Conservation (phyloP, 1,284 basidiomycete species). For the Fistulinella cinereoalba region DNA sequence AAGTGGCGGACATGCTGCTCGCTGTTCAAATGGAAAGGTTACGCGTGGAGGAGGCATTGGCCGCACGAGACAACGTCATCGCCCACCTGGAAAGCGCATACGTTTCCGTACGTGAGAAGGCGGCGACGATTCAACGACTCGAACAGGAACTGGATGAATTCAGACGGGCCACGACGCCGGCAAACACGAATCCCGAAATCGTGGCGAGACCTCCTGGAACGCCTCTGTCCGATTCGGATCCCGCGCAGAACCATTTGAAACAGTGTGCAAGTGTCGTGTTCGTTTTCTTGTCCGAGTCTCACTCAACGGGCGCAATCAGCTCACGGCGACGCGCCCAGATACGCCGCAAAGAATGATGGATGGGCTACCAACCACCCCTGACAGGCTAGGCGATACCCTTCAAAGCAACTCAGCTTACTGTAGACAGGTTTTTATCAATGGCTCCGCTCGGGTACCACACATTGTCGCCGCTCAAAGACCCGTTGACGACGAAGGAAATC, state of each 20-base stretch:
- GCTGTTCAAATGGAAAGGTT: slow-evolving; percentile 55
- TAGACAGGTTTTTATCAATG: slow-evolving; percentile 13
- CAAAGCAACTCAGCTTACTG: slow-evolving; percentile 31
- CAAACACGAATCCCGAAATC: slow-evolving; percentile 10
- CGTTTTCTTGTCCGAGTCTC: neutral
- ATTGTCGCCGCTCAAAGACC: neutral
- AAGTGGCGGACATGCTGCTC: slow-evolving; percentile 47
- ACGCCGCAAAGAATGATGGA: neutral
- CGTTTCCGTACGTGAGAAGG: slow-evolving; percentile 58
- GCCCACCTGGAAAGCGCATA: slow-evolving; percentile 60
- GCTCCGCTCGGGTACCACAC: slow-evolving; percentile 2
- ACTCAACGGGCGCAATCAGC: neutral
- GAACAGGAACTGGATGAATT: slow-evolving; percentile 40
- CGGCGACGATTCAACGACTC: slow-evolving; percentile 47
- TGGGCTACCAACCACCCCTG: slow-evolving; percentile 20
- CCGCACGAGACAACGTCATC: slow-evolving; percentile 63
- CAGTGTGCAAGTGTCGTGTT: slow-evolving; percentile 2
- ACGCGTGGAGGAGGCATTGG: slow-evolving; percentile 55
- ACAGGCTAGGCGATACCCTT: slow-evolving; percentile 20
- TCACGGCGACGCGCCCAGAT: neutral
- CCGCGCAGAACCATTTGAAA: neutral
- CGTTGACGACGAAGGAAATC: slow-evolving; percentile 3
- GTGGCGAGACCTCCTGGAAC: neutral
- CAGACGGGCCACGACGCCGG: slow-evolving; percentile 25
- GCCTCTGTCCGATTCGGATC: neutral